phyloP scores from a whole-genome alignment of 441 rosid genomes.

The Erysimum cheiri region DNA sequence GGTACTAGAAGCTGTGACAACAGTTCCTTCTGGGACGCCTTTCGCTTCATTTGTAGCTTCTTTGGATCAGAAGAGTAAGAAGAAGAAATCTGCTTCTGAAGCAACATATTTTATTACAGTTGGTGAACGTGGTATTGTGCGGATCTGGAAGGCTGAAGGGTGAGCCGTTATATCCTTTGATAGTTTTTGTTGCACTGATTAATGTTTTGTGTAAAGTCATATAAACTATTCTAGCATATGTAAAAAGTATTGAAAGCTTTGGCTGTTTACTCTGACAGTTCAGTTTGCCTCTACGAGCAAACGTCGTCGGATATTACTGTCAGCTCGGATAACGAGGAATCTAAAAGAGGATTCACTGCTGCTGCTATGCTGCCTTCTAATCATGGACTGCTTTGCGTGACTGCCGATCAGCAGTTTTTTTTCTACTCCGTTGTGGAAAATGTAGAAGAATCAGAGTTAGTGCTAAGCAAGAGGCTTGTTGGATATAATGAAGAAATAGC shows the following conservation, averaged over 20 bases:
- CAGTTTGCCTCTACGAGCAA: slow-evolving; percentile 80
- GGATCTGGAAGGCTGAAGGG: slow-evolving; percentile 91
- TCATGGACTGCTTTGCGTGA: slow-evolving; percentile 87
- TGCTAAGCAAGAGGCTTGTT: slow-evolving; percentile 76
- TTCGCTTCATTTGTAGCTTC: slow-evolving; percentile 59
- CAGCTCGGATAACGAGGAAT: slow-evolving; percentile 60
- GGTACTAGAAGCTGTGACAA: slow-evolving; percentile 77
- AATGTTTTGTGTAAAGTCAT: slow-evolving; percentile 16
- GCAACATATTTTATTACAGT: slow-evolving; percentile 70
- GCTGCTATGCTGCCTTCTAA: slow-evolving; percentile 70
- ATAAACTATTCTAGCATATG: slow-evolving; percentile 2
- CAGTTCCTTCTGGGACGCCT: slow-evolving; percentile 52
- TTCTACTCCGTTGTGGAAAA: slow-evolving; percentile 58
- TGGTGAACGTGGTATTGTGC: slow-evolving; percentile 89
- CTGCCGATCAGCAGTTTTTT: slow-evolving; percentile 93
- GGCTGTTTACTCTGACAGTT: slow-evolving; percentile 61
- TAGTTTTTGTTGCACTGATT: slow-evolving; percentile 8
- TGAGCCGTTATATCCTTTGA: slow-evolving; percentile 37
- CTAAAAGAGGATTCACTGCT: slow-evolving; percentile 80
- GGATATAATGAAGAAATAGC: slow-evolving; percentile 95
- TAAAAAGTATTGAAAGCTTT: slow-evolving; percentile 22
- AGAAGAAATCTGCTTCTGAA: slow-evolving; percentile 49
- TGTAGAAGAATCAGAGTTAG: slow-evolving; percentile 55
- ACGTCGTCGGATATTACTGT: slow-evolving; percentile 78
- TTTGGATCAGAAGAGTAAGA: slow-evolving; percentile 51